Evolutionary conservation across 2,329 filamentous ascomycete genomes (phyloP).

Genomic region (Ophiocordyceps camponoti-saundersi): DNA sequence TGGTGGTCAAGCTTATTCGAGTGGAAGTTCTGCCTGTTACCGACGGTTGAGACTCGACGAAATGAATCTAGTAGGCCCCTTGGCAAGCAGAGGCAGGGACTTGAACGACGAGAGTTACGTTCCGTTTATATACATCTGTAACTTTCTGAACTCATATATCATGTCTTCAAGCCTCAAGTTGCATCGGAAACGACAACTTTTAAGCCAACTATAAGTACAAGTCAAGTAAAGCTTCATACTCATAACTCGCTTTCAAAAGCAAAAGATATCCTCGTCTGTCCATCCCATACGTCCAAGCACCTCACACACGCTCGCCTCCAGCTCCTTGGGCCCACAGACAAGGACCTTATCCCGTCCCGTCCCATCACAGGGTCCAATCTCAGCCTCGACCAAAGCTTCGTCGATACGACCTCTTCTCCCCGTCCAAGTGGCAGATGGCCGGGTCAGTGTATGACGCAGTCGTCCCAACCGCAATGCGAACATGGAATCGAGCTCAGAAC

Average conservation of each 20-base stretch:
- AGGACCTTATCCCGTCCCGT: constrained; percentile 45
- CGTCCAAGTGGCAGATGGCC: constrained; percentile 45
- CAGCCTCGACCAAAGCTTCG: constrained; percentile 40
- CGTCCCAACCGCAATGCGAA: constrained; percentile 37
- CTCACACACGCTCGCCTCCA: constrained; percentile 51
- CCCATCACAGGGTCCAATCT: constrained; percentile 26
- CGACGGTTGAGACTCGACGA: no score
- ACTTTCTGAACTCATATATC: no score
- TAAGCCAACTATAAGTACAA: no score
- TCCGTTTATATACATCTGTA: no score
- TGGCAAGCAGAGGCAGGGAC: no score
- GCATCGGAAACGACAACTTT: no score
- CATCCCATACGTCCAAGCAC: constrained; percentile 45
- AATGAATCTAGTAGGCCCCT: no score
- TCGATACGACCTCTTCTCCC: constrained; percentile 54
- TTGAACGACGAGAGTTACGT: no score
- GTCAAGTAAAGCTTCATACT: neutral
- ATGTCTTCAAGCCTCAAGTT: no score
- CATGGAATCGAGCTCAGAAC: constrained; percentile 51
- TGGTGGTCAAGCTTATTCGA: no score
- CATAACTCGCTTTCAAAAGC: constrained; percentile 4
- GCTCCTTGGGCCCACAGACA: constrained; percentile 59
- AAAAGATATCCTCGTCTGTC: constrained; percentile 17
- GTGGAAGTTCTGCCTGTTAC: no score
- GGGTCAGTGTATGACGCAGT: constrained; percentile 53